Percentiles rank a stretch among this genome's conserved stretches.
These are phyloP conservation scores for Neckera pumila DNA, from an alignment of 225 moss, liverwort and hornwort species.

Conservation along the genomic window DNA sequence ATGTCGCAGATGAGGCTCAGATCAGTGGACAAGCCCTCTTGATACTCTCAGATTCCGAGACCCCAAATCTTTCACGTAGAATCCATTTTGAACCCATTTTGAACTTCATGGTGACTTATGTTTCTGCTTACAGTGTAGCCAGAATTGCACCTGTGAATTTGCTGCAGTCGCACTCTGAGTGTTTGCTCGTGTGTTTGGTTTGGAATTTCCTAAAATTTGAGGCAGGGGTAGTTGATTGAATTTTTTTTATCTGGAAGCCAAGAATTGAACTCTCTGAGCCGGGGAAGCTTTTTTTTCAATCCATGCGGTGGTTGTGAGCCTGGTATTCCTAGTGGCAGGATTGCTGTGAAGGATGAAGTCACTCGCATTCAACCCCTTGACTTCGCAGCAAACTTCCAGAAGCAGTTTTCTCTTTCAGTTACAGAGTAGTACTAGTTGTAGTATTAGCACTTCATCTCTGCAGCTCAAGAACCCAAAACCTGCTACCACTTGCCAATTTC, in stretches of 20 bases:
- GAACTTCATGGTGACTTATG: neutral
- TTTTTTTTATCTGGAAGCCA: neutral
- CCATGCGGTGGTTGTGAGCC: neutral
- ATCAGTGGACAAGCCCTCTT: constrained; percentile 20
- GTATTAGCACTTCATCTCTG: neutral
- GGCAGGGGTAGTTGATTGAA: neutral
- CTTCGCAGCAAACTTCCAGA: neutral
- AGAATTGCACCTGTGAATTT: neutral
- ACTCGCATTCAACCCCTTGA: constrained; percentile 2
- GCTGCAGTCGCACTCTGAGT: neutral
- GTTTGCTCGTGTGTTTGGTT: neutral
- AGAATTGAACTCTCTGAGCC: neutral
- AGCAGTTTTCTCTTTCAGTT: neutral
- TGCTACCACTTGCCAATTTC: neutral
- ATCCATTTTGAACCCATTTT: neutral
- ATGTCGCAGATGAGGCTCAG: constrained; percentile 5
- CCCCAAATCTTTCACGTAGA: neutral
- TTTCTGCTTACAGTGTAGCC: neutral
- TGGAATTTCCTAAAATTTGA: neutral
- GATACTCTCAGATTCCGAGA: neutral
- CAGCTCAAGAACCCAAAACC: neutral
- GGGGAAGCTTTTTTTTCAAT: neutral
- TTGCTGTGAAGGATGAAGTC: constrained; percentile 19
- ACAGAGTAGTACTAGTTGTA: neutral
- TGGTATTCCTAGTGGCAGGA: neutral